Evolutionary conservation across 352 stramenopile species (phyloP), one percentile per base, ranked within the genome.

Genomic region (Pythium phragmiticola): DNA sequence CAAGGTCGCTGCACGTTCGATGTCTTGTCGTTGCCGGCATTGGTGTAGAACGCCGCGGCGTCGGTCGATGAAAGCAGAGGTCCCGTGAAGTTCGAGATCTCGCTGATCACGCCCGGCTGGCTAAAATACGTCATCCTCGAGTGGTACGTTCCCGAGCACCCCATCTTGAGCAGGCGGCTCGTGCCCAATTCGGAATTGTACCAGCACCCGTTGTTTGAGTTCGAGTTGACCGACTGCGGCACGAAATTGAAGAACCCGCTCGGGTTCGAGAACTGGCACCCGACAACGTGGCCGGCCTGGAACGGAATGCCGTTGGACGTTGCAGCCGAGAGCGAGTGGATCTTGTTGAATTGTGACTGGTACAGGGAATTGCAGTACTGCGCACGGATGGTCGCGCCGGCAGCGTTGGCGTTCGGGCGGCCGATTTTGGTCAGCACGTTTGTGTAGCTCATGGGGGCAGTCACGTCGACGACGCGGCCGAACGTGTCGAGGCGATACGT

Each of bases 231-330:
- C 21, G 63, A 60, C 49, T 77, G 70, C 16, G 70, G 70, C 39
- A 69, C 70, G 30, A 77, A 77, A 60, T 77, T 77, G 62, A 74
- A 75, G 54, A 77, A 77, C 13, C 66, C 63, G 48, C 73, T 70
- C 42, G 70, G 66, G 53, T 75, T 75, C 14, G 66, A 66, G 60
- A 77, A 77, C 67, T 77, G 70, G 53, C 67, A 75, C 49, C 66
- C 70, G 5, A 75, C 42, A 28, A 75, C 33, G 39, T 77, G 70
- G 1, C 70, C 70, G 2, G 70, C 70, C 49, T 74, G 67, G 63
- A 77, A 75, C 33, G 62, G 33, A 14, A 77, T 51, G 14, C 49
- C 47, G 19, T 30, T 56, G 19, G 45, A 50, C 39, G 62, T 77
- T 12, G 70, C 66, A 43, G 72, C 70, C 23, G 62, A 30, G 17